Conservation (phyloP, 176 grass and related monocot species). For the Phyllostachys edulis region DNA sequence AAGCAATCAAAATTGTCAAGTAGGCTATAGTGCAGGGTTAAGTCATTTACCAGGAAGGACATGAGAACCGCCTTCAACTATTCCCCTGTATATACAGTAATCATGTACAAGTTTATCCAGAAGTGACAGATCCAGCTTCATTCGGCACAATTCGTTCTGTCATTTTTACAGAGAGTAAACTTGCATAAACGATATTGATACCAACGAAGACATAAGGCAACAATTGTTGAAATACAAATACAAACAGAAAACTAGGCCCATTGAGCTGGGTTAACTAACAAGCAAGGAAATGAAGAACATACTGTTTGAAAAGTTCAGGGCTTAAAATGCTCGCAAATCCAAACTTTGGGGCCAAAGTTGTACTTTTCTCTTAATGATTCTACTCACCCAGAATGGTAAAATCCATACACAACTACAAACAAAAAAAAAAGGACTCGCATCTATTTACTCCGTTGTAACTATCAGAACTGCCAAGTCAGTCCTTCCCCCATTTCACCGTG, state of each 20-base stretch:
- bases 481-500: no score
- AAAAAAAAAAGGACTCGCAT: not conserved
- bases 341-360: not conserved
- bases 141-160: conserved; percentile 93
- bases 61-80: conserved; percentile 65
- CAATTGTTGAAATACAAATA: conserved; percentile 16
- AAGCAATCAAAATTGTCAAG: conserved; percentile 24
- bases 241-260: not conserved
- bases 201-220: conserved; percentile 17
- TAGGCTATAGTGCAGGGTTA: not conserved
- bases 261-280: not conserved
- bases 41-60: conserved; percentile 56
- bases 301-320: not conserved
- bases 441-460: not conserved
- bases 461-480: not conserved
- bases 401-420: not conserved
- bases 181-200: not conserved
- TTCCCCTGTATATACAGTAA: conserved; percentile 95
- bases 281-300: conserved; percentile 1
- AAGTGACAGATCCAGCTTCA: conserved; percentile 85
- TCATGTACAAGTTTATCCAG: conserved; percentile 98
- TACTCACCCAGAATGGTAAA: not conserved
- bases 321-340: not conserved
- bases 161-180: conserved; percentile 30
- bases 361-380: not conserved